phyloP scores from a whole-genome alignment of 1,284 basidiomycete genomes.

The Cutaneotrichosporon cutaneum region DNA sequence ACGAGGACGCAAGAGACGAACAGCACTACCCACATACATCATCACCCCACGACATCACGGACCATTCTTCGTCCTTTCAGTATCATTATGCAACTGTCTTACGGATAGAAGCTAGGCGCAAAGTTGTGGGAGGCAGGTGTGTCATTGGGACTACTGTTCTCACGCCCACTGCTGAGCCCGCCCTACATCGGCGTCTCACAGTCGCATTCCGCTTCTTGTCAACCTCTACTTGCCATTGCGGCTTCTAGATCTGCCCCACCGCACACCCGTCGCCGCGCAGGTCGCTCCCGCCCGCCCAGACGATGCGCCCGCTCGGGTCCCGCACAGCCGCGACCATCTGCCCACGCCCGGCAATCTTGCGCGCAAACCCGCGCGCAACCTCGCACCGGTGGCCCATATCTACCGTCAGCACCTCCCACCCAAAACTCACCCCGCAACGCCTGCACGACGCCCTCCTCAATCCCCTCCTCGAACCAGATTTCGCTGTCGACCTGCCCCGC shows the following conservation, averaged over 20 bases:
- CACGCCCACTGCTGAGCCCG: too few species aligned
- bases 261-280: slow-evolving; percentile 84
- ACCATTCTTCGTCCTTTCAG: slow-evolving; percentile 5
- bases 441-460: slow-evolving; percentile 61
- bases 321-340: slow-evolving; percentile 76
- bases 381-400: slow-evolving; percentile 85
- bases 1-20: slow-evolving; percentile 6
- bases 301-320: slow-evolving; percentile 63
- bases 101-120: too few species aligned
- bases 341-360: slow-evolving; percentile 83
- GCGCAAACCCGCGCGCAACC: slow-evolving; percentile 61
- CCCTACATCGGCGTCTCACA: too few species aligned
- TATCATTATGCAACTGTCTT: slow-evolving; percentile 6
- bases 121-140: too few species aligned
- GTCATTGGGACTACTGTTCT: too few species aligned
- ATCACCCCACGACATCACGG: slow-evolving; percentile 2
- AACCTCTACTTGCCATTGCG: not conserved
- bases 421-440: slow-evolving; percentile 56
- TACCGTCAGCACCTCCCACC: slow-evolving; percentile 34
- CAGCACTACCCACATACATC: not conserved
- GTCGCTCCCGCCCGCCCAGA: slow-evolving; percentile 89
- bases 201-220: not conserved
- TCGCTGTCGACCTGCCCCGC: slow-evolving; percentile 64
- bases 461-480: slow-evolving; percentile 75
- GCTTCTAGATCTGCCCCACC: slow-evolving; percentile 70